Evolutionary conservation across 1,284 basidiomycete genomes (phyloP), one percentile per base, ranked within the genome.

Genomic region (Pulchroboletus neoregius): DNA sequence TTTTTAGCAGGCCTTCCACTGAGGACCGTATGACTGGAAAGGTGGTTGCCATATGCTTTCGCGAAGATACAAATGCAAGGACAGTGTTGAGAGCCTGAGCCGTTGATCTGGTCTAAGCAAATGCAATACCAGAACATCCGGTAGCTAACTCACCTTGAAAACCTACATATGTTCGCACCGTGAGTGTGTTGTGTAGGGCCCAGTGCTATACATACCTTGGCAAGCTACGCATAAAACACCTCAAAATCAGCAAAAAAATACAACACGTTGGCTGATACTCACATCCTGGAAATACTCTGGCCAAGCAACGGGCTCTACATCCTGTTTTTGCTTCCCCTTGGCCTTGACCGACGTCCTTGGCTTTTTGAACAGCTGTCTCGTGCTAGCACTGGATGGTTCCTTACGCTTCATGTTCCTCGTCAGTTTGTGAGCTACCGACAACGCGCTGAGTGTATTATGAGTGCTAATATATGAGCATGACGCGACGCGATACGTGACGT

Each of bases 71-170:
- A 59, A 95, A 95, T 0, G 89, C 91, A 43, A 94, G 80, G 2
- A 95, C 90, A 5, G 91, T 93, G 57, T 94, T 94, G 49, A 95
- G 71, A 13, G 92, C 90, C 86, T 93, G 39, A 36, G 9, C 12
- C 38, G 35, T 44, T 1, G 5, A 30, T 6, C 27, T 43, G n/a
- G 31, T 27, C 9, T 39, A n/a, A 15, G 31, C n/a, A 31, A 27
- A 15, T 16, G 23, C 40, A 43, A 32, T 9, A 13, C 42, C 11
- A 0, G 40, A 32, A 16, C 15, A 12, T 27, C 10, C 1, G 13
- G 37, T 54, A 13, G 9, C 54, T 48, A 62, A 56, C 66, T 33
- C 27, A 63, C 61, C 57, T 62, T 65, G 58, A 68, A 69, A 12
- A 69, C 52, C 61, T 66, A 42, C n/a, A 22, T 5, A 7, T 3